Evolutionary conservation across 73 alveolate species (phyloP).

Genomic region (Tetrahymena thermophila): DNA sequence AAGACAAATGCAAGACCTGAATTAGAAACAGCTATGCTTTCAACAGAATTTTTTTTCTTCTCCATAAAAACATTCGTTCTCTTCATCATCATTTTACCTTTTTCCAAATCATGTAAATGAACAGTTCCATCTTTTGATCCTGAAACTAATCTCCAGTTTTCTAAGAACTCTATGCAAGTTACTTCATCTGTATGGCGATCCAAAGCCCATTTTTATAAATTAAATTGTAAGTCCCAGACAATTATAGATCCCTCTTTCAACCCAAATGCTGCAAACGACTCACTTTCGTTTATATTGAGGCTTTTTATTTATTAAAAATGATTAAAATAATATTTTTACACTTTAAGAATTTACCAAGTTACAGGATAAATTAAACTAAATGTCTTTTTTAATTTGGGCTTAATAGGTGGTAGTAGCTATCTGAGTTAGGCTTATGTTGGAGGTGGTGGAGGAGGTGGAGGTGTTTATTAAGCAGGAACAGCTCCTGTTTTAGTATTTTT

Average conservation of each 20-base stretch:
- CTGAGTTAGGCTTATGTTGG: not conserved
- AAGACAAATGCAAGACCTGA: conserved; percentile 37
- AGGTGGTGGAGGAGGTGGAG: not conserved
- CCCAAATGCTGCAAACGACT: conserved; percentile 8
- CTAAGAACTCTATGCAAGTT: conserved; percentile 21
- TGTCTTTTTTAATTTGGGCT: not conserved
- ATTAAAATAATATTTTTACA: not conserved
- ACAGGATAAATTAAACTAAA: not conserved
- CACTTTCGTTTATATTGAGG: not conserved
- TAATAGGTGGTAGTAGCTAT: not conserved
- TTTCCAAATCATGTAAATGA: conserved; percentile 24
- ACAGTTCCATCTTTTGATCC: conserved; percentile 42
- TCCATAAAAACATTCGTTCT: conserved; percentile 30
- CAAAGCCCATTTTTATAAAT: conserved; percentile 11
- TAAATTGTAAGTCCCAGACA: conserved; percentile 12
- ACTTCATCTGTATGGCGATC: conserved; percentile 17
- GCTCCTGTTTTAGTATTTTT: not conserved
- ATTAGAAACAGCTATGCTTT: conserved; percentile 15
- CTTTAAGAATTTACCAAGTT: not conserved
- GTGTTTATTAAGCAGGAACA: not conserved
- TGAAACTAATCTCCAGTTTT: conserved; percentile 23
- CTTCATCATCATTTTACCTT: conserved; percentile 27
- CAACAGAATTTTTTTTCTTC: conserved; percentile 12
- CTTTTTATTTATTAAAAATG: not conserved
- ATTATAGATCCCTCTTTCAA: conserved; percentile 15